Conservation (phyloP, 2,329 filamentous ascomycete species). For the Penicillium palitans region DNA sequence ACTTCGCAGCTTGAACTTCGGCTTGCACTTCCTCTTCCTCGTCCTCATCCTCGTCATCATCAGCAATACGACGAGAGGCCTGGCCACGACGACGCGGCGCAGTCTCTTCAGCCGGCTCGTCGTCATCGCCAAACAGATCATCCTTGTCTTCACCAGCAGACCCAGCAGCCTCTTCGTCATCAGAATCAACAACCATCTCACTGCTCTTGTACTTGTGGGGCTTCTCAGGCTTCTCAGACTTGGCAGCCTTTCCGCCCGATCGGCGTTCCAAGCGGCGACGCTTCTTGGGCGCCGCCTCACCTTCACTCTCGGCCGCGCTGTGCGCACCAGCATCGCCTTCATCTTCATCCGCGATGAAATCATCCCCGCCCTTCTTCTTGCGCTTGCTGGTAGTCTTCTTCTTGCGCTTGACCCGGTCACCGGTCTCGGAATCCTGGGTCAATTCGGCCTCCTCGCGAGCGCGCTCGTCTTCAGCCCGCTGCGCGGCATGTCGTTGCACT, state of each 20-base stretch:
- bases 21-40: conserved; percentile 40
- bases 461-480: conserved; percentile 69
- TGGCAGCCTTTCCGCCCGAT: conserved; percentile 49
- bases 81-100: conserved; percentile 38
- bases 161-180: conserved; percentile 44
- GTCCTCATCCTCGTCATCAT: conserved; percentile 47
- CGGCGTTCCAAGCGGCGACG: conserved; percentile 61
- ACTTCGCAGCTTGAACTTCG: conserved; percentile 41
- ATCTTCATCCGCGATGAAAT: conserved; percentile 46
- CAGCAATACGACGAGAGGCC: conserved; percentile 35
- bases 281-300: conserved; percentile 53
- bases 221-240: conserved; percentile 63
- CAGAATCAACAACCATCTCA: conserved; percentile 78
- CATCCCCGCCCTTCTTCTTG: conserved; percentile 59
- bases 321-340: conserved; percentile 36
- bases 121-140: conserved; percentile 31
- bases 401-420: conserved; percentile 77
- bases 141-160: conserved; percentile 29
- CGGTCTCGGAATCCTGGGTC: conserved; percentile 78
- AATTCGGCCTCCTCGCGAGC: conserved; percentile 71
- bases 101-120: conserved; percentile 45
- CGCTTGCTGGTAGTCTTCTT: conserved; percentile 54
- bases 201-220: conserved; percentile 77
- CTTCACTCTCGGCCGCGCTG: conserved; percentile 39
- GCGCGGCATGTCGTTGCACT: conserved; percentile 70